Evolutionary conservation across 2,329 filamentous ascomycete species (phyloP).

Genomic region (Apiospora hydei): DNA sequence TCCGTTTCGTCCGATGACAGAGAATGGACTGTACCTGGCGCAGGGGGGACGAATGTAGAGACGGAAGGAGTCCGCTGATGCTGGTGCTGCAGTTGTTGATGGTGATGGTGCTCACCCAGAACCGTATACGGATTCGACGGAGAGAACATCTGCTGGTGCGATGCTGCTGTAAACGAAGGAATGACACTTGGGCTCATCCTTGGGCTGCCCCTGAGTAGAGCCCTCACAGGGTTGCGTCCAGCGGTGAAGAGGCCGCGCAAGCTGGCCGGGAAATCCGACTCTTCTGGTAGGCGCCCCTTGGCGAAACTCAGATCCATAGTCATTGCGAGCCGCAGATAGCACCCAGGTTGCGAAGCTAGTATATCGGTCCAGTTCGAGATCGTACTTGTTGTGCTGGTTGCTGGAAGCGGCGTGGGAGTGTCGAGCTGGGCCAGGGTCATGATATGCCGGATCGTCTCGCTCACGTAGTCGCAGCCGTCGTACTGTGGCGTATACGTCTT

Average conservation of each 20-base stretch:
- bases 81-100: not conserved
- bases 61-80: not conserved
- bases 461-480: conserved; percentile 54
- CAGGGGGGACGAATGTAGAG: not conserved
- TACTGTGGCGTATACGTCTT: conserved; percentile 54
- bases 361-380: conserved; percentile 53
- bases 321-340: conserved; percentile 52
- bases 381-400: conserved; percentile 36
- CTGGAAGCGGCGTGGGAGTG: conserved; percentile 31
- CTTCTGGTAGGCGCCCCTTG: conserved; percentile 49
- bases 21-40: conserved; percentile 39
- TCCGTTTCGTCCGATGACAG: conserved; percentile 39
- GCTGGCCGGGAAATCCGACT: conserved; percentile 50
- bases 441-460: conserved; percentile 52
- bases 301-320: conserved; percentile 53
- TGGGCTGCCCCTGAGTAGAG: conserved; percentile 35
- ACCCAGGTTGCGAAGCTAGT: conserved; percentile 47
- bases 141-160: conserved; percentile 2
- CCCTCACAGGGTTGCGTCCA: conserved; percentile 46
- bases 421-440: conserved; percentile 51
- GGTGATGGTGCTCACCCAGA: not conserved
- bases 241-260: conserved; percentile 48
- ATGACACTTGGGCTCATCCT: not conserved
- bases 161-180: not conserved
- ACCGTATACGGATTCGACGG: not conserved